Evolutionary conservation across 2,329 filamentous ascomycete species (phyloP), one percentile per base, ranked within the genome.

Genomic region (Stagonosporopsis cucurbitacearum): DNA sequence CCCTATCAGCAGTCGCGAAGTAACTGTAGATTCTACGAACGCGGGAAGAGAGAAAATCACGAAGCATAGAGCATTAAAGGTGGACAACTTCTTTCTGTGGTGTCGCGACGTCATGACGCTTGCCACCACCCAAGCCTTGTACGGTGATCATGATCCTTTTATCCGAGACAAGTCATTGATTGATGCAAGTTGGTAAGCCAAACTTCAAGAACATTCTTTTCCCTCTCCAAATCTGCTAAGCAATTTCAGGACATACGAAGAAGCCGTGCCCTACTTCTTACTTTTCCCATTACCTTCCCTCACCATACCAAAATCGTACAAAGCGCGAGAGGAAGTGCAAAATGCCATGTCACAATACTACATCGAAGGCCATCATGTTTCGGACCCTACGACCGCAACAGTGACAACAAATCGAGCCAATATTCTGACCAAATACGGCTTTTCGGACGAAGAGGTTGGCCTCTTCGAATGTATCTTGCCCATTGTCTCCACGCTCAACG

Each of bases 61-160:
- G 2, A 17, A 20, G 17, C 11, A 30, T 39, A 35, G 44, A 26
- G 17, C n/a, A 19, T 12, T 39, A 4, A 37, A 42, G 26, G 47
- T 50, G 13, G 47, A 42, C 8, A 50, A 42, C 20, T 19, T 50
- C 15, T 50, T 50, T 12, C 15, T 50, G 2, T 50, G 47, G 47
- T 41, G 26, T 23, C 47, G 37, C 15, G 47, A 50, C n/a, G 6
- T 50, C 3, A 42, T 50, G 26, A 50, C 37, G 4, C 47, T 50
- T 42, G 36, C 47, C 2, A 50, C 37, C 2, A 50, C 37, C 17
- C 13, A 17, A 13, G 47, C 47, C 26, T 17, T 50, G 2, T 50
- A 50, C 19, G 47, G 47, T 7, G 47, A 42, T 5, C 37, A 42
- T 19, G 47, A 50, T 15, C 47, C 44, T 13, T 47, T 47, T 17